Base-by-base conservation (phyloP, 768 basidiomycete genomes). In the Suillus americanus region DNA sequence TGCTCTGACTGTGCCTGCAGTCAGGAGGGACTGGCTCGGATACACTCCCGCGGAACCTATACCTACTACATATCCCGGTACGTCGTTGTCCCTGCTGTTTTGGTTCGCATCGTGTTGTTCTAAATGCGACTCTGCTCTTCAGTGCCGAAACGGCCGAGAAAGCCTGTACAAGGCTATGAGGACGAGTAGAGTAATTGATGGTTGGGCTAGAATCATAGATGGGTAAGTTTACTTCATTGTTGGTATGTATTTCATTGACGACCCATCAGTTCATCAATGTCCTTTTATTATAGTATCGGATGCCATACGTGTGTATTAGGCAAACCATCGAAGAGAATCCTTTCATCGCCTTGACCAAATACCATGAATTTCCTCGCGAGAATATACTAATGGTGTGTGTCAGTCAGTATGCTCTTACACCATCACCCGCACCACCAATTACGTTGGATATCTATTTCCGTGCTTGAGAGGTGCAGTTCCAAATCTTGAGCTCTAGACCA, bases 61-160 rank as follows among this genome's bases (percentile, higher is more conserved):
- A 51, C 94, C 94, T 5, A 85, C 86, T 16, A 84, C 91, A 37
- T 97, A 91, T 75, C 94, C 94, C 62, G 68, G 94, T 95, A 71
- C 71, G 93, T 80, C 14, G 28, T 61, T 51, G 53, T 14, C 33
- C 38, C 30, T 33, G 61, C 30, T 28, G 13, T 50, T 46, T 16
- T 43, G 48, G 16, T 23, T 62, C 56, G 2, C 25, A n/a, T 12
- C 43, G 23, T 8, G 23, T 10, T 4, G 48, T 60, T 18, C 60
- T 64, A 43, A 62, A 67, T 2, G 66, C 30, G 38, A 35, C 20
- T 60, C 16, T 60, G 30, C 10, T 60, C 66, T 51, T 35, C 65
- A 92, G 90, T 92, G 38, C 91, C 91, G 30, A 86, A 89, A 68
- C 84, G 93, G 54, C 79, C 88, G 60, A 83, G 93, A 71, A 81